Evolutionary conservation across 2,329 filamentous ascomycete genomes (phyloP).

Genomic region (Aphanocladium album): DNA sequence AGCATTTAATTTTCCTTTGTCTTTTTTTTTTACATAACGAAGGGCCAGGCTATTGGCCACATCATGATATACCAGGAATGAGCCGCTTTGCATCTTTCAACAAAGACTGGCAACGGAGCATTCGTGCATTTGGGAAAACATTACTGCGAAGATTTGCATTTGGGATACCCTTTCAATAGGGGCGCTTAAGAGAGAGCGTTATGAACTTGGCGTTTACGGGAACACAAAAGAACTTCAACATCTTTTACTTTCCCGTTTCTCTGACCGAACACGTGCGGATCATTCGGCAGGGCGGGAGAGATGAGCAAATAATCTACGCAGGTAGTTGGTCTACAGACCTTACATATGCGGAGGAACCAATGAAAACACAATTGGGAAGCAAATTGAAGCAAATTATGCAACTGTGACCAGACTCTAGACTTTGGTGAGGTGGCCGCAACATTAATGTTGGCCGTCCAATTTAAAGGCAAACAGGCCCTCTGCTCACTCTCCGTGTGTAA

Average conservation of each 20-base stretch:
- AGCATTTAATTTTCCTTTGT: conserved; percentile 26
- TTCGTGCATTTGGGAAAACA: conserved; percentile 32
- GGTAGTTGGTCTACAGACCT: conserved; percentile 1
- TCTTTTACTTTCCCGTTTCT: conserved; percentile 31
- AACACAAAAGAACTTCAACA: conserved; percentile 45
- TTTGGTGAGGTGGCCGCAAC: too few relatives aligned
- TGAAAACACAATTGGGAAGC: conserved; percentile 6
- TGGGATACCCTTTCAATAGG: conserved; percentile 32
- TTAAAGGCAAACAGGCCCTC: too few relatives aligned
- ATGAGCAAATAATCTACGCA: conserved; percentile 9
- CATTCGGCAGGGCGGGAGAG: conserved; percentile 25
- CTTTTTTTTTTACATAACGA: conserved; percentile 22
- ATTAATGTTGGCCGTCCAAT: too few relatives aligned
- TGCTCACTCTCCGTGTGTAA: too few relatives aligned
- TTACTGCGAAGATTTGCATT: conserved; percentile 31
- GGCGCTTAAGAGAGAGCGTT: conserved; percentile 26
- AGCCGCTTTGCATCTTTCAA: conserved; percentile 42
- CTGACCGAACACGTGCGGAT: conserved; percentile 33
- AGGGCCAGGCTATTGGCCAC: not conserved
- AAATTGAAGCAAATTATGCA: too few relatives aligned
- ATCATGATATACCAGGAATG: conserved; percentile 31
- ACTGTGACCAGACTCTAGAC: too few relatives aligned
- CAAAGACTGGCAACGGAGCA: conserved; percentile 35
- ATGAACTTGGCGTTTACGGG: conserved; percentile 33
- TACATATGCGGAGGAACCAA: not conserved